Evolutionary conservation across 768 basidiomycete genomes (phyloP).

Genomic region (Ramaria sp.): DNA sequence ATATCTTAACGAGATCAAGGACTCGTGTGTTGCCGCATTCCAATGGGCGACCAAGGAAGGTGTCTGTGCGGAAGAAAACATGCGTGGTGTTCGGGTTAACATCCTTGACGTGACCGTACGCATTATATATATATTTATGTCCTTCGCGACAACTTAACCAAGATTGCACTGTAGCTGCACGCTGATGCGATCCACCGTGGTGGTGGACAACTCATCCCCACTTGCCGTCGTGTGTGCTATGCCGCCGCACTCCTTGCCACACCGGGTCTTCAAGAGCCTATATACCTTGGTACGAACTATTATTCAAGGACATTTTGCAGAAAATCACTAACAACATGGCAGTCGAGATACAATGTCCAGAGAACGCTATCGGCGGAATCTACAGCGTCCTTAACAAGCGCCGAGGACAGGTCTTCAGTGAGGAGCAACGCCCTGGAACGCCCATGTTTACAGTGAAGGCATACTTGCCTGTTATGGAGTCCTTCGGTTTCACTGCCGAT

Average conservation of each 20-base stretch:
- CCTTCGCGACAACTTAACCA: slow-evolving; percentile 1
- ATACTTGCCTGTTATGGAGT: slow-evolving; percentile 84
- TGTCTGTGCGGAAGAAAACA: slow-evolving; percentile 92
- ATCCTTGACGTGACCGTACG: slow-evolving; percentile 82
- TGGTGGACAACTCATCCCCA: slow-evolving; percentile 97
- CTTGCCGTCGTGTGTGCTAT: slow-evolving; percentile 91
- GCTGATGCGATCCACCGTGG: slow-evolving; percentile 99
- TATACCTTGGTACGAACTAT: slow-evolving; percentile 67
- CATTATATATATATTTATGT: background rate
- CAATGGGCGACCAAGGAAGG: slow-evolving; percentile 99
- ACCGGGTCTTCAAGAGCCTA: slow-evolving; percentile 89
- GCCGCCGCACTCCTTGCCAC: slow-evolving; percentile 88
- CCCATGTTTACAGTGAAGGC: slow-evolving; percentile 99
- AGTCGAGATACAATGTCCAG: slow-evolving; percentile 98
- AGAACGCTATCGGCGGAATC: slow-evolving; percentile 95
- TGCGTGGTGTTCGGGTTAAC: slow-evolving; percentile 97
- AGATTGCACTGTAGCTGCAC: slow-evolving; percentile 53
- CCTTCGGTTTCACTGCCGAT: slow-evolving; percentile 96
- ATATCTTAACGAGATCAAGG: slow-evolving; percentile 99
- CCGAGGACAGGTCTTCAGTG: slow-evolving; percentile 96
- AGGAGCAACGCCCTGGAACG: slow-evolving; percentile 94
- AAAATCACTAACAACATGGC: slow-evolving; percentile 12
- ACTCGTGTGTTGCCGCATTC: slow-evolving; percentile 97
- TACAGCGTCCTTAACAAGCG: slow-evolving; percentile 91
- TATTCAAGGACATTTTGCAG: background rate